Percentiles rank a stretch among this genome's conserved stretches.
These are phyloP conservation scores for Aspergillus cejpii DNA, from an alignment of 2,329 filamentous ascomycete species.

Conservation along the genomic window DNA sequence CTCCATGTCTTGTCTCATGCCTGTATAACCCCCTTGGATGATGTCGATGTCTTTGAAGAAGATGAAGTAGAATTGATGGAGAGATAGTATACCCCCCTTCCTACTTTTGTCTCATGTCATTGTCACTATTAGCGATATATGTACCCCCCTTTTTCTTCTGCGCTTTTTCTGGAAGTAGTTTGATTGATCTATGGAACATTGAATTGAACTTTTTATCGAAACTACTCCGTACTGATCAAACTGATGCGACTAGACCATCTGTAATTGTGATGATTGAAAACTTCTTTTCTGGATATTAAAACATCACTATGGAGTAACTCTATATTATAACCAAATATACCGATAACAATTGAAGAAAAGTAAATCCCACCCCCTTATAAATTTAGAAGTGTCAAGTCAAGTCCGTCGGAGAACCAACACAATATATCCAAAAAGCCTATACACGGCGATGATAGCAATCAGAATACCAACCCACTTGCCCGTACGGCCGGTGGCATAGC, in stretches of 20 bases:
- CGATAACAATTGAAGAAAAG: too few species aligned
- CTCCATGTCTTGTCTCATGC: constrained; percentile 2
- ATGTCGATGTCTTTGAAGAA: too few species aligned
- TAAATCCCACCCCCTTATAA: too few species aligned
- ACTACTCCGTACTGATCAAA: too few species aligned
- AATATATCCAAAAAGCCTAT: constrained; percentile 62
- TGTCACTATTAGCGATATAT: neutral
- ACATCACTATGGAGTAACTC: too few species aligned
- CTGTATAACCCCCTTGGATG: constrained; percentile 15
- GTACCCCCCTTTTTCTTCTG: neutral
- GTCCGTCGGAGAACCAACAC: constrained; percentile 41
- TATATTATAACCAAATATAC: too few species aligned
- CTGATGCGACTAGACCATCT: too few species aligned
- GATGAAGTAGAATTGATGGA: constrained; percentile 13
- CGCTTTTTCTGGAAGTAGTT: neutral
- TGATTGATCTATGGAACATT: neutral
- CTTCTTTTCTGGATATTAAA: too few species aligned
- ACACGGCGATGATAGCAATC: constrained; percentile 66
- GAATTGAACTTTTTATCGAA: too few species aligned
- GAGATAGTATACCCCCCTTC: constrained; percentile 15
- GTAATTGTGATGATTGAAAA: too few species aligned
- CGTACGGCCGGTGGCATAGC: constrained; percentile 57
- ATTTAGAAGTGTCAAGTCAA: too few species aligned
- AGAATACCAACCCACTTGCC: constrained; percentile 71
- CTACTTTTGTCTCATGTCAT: neutral